These are phyloP conservation scores for Raphanus hybrid DNA, from an alignment of 441 rosid species.

Conservation along the genomic window DNA sequence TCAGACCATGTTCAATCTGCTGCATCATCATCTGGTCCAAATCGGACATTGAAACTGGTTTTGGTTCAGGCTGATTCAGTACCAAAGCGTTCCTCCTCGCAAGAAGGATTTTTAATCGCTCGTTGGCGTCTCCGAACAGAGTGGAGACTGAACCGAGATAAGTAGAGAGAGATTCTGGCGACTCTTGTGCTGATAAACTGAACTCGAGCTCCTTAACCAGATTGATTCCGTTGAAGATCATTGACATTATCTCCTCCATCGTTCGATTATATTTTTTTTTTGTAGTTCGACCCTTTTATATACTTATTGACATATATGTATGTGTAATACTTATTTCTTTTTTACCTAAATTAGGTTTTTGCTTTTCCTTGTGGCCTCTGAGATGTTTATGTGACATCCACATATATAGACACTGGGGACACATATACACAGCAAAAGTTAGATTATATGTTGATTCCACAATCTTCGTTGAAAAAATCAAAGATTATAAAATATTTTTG, in stretches of 20 bases:
- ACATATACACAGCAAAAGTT: neutral
- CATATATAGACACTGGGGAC: neutral
- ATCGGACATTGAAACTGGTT: neutral
- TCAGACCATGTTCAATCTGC: neutral
- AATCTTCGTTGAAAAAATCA: slow-evolving; percentile 4
- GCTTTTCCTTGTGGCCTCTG: neutral
- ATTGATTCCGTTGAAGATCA: slow-evolving; percentile 3
- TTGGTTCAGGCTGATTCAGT: neutral
- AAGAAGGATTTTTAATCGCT: neutral
- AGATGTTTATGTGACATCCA: neutral
- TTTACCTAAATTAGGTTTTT: neutral
- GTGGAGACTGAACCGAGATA: slow-evolving; percentile 8
- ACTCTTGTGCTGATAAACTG: neutral
- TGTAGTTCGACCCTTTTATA: neutral
- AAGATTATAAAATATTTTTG: slow-evolving; percentile 2
- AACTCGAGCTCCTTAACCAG: slow-evolving; percentile 5
- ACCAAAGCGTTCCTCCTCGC: neutral
- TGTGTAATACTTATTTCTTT: neutral
- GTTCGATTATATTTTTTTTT: neutral
- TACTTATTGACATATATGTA: neutral
- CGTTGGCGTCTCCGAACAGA: slow-evolving; percentile 1
- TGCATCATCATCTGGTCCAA: slow-evolving; percentile 3
- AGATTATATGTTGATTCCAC: neutral
- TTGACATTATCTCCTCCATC: slow-evolving; percentile 6
- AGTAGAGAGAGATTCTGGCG: neutral